phyloP scores from a whole-genome alignment of 371 early-diverging fungal genomes.

The Mortierella sp. region DNA sequence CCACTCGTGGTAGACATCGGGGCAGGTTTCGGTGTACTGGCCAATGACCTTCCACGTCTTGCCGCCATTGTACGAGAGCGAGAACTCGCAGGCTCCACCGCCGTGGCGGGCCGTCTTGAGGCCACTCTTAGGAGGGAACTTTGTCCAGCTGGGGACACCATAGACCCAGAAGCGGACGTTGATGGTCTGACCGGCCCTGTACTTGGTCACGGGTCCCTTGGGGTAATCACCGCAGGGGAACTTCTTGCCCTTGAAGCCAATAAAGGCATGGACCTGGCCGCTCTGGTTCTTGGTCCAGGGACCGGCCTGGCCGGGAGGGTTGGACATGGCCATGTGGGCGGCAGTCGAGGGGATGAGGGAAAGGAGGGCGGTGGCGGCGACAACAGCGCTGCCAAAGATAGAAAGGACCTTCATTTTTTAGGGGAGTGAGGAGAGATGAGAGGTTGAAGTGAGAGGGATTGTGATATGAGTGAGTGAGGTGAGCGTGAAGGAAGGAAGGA shows the following conservation, averaged over 20 bases:
- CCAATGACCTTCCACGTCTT: constrained; percentile 72
- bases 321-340: constrained; percentile 47
- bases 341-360: constrained; percentile 25
- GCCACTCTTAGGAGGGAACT: constrained; percentile 27
- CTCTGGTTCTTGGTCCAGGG: constrained; percentile 33
- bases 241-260: constrained; percentile 43
- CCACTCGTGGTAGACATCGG: constrained; percentile 59
- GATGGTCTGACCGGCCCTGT: constrained; percentile 49
- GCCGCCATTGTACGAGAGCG: constrained; percentile 74
- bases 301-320: constrained; percentile 51
- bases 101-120: constrained; percentile 55
- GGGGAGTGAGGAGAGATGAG: not conserved
- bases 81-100: constrained; percentile 81
- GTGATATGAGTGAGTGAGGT: not conserved
- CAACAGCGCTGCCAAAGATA: constrained; percentile 22
- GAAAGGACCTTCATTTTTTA: constrained; percentile 34
- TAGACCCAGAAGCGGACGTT: constrained; percentile 52
- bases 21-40: constrained; percentile 52
- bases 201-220: constrained; percentile 40
- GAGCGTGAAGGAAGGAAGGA: not conserved
- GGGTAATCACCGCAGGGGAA: constrained; percentile 53
- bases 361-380: constrained; percentile 27
- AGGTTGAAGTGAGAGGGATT: not conserved
- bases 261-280: constrained; percentile 38
- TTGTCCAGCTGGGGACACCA: constrained; percentile 20